These are phyloP conservation scores for Penicillium ochrochloron DNA, from an alignment of 495 filamentous ascomycete genomes.

Conservation along the genomic window DNA sequence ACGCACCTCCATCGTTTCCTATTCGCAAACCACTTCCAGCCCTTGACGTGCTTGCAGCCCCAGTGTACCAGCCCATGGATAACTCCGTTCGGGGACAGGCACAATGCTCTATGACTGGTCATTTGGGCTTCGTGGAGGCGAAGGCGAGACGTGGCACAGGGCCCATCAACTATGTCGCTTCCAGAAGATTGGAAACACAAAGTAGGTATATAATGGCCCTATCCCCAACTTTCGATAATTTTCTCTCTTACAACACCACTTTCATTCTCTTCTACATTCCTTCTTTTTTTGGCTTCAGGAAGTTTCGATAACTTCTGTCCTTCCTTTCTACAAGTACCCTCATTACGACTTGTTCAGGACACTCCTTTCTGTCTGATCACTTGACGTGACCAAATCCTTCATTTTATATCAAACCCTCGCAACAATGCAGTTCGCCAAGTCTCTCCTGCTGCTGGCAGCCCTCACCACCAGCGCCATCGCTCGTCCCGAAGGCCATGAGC, in stretches of 20 bases:
- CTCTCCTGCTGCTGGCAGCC: conserved; percentile 44
- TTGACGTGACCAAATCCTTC: conserved; percentile 11
- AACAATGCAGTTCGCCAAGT: conserved; percentile 45
- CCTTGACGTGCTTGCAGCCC: conserved; percentile 21
- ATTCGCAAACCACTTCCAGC: conserved; percentile 6
- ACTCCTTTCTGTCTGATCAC: conserved; percentile 10
- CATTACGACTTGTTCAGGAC: conserved; percentile 9
- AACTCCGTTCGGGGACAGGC: conserved; percentile 26
- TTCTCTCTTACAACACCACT: conserved; percentile 10
- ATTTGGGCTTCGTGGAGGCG: conserved; percentile 1
- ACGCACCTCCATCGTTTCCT: conserved; percentile 11
- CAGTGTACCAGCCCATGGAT: conserved; percentile 16
- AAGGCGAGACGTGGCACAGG: conserved; percentile 25
- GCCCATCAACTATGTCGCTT: conserved; percentile 15
- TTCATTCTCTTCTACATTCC: conserved; percentile 29
- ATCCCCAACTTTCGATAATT: background rate
- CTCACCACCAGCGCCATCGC: conserved; percentile 36
- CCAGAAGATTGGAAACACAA: background rate
- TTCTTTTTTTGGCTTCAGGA: conserved; percentile 21
- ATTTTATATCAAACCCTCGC: conserved; percentile 10
- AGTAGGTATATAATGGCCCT: conserved; percentile 21
- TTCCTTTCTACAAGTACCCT: conserved; percentile 24
- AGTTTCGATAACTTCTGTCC: conserved; percentile 29
- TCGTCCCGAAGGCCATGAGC: conserved; percentile 28
- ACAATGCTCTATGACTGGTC: conserved; percentile 23